These are phyloP conservation scores for Talaromyces sp. DNA, from an alignment of 2,329 filamentous ascomycete genomes.

Conservation along the genomic window DNA sequence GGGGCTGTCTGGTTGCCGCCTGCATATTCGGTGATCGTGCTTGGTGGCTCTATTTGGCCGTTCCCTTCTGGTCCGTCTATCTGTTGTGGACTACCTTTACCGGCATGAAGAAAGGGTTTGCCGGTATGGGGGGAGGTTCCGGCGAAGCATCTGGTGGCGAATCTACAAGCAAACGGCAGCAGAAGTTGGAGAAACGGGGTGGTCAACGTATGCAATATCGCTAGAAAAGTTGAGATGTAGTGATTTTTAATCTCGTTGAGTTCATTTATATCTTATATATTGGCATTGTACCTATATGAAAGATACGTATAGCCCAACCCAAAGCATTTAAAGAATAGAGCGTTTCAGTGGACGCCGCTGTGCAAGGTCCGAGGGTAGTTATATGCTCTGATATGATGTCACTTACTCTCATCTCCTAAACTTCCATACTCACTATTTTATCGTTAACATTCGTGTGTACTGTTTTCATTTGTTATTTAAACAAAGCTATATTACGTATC, in stretches of 20 bases:
- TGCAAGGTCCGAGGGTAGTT: too few relatives aligned
- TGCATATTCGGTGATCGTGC: constrained; percentile 74
- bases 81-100: constrained; percentile 41
- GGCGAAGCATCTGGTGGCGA: neutral
- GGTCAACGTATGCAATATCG: constrained; percentile 40
- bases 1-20: constrained; percentile 67
- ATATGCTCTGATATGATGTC: too few relatives aligned
- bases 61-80: constrained; percentile 45
- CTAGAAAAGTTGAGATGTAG: constrained; percentile 17
- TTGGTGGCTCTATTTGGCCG: constrained; percentile 57
- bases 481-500: too few relatives aligned
- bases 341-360: neutral
- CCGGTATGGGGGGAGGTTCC: constrained; percentile 36
- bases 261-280: neutral
- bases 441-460: too few relatives aligned
- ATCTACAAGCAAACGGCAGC: constrained; percentile 45
- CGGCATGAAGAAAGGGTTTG: constrained; percentile 40
- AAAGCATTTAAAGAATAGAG: neutral
- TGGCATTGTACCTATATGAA: neutral
- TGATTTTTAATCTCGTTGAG: neutral
- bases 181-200: constrained; percentile 49
- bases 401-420: too few relatives aligned
- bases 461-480: too few relatives aligned
- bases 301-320: neutral
- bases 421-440: too few relatives aligned